Percentiles rank a stretch among this genome's conserved stretches.
phyloP scores from a whole-genome alignment of 768 basidiomycete species.

The Kwoniella shandongensis region DNA sequence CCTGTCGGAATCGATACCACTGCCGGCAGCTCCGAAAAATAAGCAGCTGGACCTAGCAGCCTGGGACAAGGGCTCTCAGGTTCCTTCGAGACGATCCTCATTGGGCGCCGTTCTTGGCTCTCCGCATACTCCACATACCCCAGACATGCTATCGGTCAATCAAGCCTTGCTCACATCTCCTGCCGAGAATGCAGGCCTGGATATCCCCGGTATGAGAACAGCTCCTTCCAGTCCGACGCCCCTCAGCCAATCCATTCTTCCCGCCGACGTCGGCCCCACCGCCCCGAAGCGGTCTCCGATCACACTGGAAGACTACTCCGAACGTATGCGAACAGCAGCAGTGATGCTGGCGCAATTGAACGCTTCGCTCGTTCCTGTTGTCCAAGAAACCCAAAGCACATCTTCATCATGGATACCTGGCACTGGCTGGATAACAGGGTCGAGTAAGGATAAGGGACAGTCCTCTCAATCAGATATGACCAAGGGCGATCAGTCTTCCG shows the following conservation, averaged over 20 bases:
- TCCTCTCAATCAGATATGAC: background rate
- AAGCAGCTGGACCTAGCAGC: constrained; percentile 80
- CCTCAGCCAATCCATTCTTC: constrained; percentile 5
- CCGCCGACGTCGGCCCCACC: constrained; percentile 1
- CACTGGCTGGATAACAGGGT: constrained; percentile 59
- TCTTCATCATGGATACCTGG: constrained; percentile 60
- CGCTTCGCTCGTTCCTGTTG: constrained; percentile 56
- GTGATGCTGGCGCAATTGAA: constrained; percentile 98
- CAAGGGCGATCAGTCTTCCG: background rate
- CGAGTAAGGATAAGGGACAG: constrained; percentile 10
- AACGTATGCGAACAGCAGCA: constrained; percentile 96
- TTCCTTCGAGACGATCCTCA: constrained; percentile 17
- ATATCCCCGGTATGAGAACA: constrained; percentile 1
- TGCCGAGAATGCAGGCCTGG: background rate
- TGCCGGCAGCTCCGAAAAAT: constrained; percentile 81
- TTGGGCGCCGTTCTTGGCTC: constrained; percentile 4
- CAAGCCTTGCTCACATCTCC: constrained; percentile 8
- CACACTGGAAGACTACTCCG: constrained; percentile 94
- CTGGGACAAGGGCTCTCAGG: constrained; percentile 58
- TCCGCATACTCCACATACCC: constrained; percentile 8
- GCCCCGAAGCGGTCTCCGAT: constrained; percentile 55
- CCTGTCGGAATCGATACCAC: constrained; percentile 76
- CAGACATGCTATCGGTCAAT: constrained; percentile 12
- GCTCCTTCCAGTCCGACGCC: constrained; percentile 2
- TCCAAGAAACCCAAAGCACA: constrained; percentile 29